Percentiles rank a stretch among this genome's conserved stretches.
phyloP scores from a whole-genome alignment of 1,284 basidiomycete species.

The Kwoniella shivajii region DNA sequence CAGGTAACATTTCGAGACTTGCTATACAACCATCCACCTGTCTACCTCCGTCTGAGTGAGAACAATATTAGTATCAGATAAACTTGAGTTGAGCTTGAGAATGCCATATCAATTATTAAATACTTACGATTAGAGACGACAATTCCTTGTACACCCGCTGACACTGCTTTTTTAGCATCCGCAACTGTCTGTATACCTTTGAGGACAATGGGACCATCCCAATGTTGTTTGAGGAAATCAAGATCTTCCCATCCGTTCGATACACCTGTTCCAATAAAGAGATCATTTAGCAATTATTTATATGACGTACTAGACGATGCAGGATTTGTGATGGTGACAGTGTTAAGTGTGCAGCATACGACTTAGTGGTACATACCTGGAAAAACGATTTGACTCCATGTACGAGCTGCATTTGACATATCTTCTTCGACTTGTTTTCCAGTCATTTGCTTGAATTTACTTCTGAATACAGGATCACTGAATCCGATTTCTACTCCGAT shows the following conservation, averaged over 20 bases:
- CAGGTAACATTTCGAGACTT: slow-evolving; percentile 67
- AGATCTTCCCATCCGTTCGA: slow-evolving; percentile 5
- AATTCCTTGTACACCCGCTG: slow-evolving; percentile 68
- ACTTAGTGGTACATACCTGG: not conserved
- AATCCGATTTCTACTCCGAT: slow-evolving; percentile 59
- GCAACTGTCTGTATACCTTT: slow-evolving; percentile 66
- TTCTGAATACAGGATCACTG: slow-evolving; percentile 67
- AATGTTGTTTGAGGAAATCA: slow-evolving; percentile 22
- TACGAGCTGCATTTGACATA: slow-evolving; percentile 12
- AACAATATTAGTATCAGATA: too few species aligned
- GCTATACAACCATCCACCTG: slow-evolving; percentile 78
- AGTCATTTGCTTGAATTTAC: slow-evolving; percentile 56
- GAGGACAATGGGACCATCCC: slow-evolving; percentile 62
- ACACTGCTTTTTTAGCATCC: slow-evolving; percentile 70
- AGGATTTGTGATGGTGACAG: not conserved
- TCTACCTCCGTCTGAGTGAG: slow-evolving; percentile 68
- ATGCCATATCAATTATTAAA: too few species aligned
- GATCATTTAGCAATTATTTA: not conserved
- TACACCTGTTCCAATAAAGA: not conserved
- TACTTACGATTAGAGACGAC: slow-evolving; percentile 69
- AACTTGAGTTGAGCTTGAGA: too few species aligned
- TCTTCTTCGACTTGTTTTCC: slow-evolving; percentile 28
- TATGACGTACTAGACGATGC: not conserved
- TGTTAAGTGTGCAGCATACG: not conserved
- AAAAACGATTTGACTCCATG: not conserved